Evolutionary conservation across 495 filamentous ascomycete species (phyloP).

Genomic region (Podospora fimiseda): DNA sequence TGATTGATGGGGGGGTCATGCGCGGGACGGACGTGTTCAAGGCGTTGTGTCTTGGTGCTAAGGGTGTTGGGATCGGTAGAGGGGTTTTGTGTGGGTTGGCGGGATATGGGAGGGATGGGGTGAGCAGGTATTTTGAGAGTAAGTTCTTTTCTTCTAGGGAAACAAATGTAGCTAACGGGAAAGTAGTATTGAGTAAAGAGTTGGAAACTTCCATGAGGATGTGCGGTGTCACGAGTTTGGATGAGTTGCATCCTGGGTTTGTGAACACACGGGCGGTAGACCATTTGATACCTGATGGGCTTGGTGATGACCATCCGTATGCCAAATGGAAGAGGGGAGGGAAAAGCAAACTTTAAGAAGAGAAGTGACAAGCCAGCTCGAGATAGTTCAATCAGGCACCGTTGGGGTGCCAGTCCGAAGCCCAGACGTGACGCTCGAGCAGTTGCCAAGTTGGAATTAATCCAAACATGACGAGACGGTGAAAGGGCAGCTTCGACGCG

Average conservation of each 20-base stretch:
- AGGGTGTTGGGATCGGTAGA: conserved; percentile 58
- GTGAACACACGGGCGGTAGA: conserved; percentile 68
- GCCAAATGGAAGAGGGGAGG: conserved; percentile 53
- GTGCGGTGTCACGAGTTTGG: conserved; percentile 64
- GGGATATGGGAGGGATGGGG: conserved; percentile 69
- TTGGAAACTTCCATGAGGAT: conserved; percentile 74
- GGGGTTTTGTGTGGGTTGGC: conserved; percentile 50
- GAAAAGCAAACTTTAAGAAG: too few relatives aligned
- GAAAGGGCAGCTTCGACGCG: too few relatives aligned
- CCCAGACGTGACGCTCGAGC: too few relatives aligned
- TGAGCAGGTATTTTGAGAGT: conserved; percentile 58
- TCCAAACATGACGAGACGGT: too few relatives aligned
- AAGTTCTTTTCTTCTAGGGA: conserved; percentile 20
- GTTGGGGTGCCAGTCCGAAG: too few relatives aligned
- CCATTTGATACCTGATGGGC: conserved; percentile 51
- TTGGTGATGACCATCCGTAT: conserved; percentile 53
- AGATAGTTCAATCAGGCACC: too few relatives aligned
- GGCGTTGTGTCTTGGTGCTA: conserved; percentile 59
- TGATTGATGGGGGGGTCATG: conserved; percentile 60
- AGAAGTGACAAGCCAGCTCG: too few relatives aligned
- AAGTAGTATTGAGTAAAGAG: conserved; percentile 65
- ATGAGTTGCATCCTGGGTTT: conserved; percentile 62
- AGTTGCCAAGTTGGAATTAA: too few relatives aligned
- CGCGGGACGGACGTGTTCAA: conserved; percentile 65
- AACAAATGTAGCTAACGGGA: not conserved